These are phyloP conservation scores for Zymoseptoria tritici DNA, from an alignment of 2,329 filamentous ascomycete species.

Conservation along the genomic window DNA sequence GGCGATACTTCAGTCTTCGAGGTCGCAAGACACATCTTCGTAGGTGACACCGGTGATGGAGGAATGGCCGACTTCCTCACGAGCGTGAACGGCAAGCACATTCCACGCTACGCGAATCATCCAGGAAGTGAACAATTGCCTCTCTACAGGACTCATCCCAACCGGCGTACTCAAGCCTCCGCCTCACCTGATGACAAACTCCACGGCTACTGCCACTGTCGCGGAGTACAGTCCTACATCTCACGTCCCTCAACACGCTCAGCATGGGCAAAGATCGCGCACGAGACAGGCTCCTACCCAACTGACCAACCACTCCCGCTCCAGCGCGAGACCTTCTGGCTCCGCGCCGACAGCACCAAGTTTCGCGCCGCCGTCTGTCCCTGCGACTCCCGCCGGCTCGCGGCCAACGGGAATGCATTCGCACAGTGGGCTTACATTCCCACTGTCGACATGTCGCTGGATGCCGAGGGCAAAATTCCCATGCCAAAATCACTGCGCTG, in stretches of 20 bases:
- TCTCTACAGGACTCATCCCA: conserved; percentile 16
- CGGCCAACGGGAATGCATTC: conserved; percentile 52
- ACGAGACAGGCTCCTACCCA: background rate
- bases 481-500: conserved; percentile 25
- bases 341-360: conserved; percentile 39
- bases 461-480: conserved; percentile 14
- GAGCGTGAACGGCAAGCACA: conserved; percentile 15
- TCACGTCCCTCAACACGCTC: conserved; percentile 47
- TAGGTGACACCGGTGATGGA: conserved; percentile 31
- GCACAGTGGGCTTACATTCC: conserved; percentile 61
- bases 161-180: background rate
- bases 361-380: conserved; percentile 55
- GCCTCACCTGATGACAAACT: conserved; percentile 21
- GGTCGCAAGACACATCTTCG: conserved; percentile 23
- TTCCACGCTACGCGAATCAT: conserved; percentile 21
- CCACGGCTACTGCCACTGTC: conserved; percentile 47
- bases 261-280: conserved; percentile 38
- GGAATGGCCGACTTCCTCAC: conserved; percentile 29
- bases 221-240: conserved; percentile 51
- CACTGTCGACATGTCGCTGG: conserved; percentile 45
- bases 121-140: conserved; percentile 12
- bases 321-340: conserved; percentile 54
- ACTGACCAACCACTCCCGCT: background rate
- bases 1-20: conserved; percentile 21
- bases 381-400: conserved; percentile 54